A percentile compares a stretch with the other conserved stretches of the same genome.
Conservation (phyloP, 345 rosid species). For the Pseudoturritis turrita region DNA sequence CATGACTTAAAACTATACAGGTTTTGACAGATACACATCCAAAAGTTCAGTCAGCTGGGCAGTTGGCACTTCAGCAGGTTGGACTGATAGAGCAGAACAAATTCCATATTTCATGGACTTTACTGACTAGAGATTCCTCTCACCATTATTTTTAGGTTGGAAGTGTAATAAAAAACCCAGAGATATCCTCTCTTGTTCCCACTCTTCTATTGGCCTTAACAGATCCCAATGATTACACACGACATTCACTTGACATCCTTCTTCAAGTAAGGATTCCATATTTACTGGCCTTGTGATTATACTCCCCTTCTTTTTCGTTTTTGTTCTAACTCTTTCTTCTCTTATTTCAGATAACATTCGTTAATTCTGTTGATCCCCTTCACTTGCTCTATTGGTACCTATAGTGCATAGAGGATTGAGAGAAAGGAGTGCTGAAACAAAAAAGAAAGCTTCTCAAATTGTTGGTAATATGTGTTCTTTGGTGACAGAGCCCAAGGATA, state of each 20-base stretch:
- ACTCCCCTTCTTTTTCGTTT: background rate
- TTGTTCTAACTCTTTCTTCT: slow-evolving; percentile 17
- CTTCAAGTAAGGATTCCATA: slow-evolving; percentile 64
- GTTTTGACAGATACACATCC: slow-evolving; percentile 99
- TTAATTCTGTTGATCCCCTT: slow-evolving; percentile 94
- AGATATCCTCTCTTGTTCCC: slow-evolving; percentile 95
- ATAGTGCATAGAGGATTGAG: slow-evolving; percentile 97
- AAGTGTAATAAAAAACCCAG: slow-evolving; percentile 96
- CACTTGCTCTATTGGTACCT: slow-evolving; percentile 93
- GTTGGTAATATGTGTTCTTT: slow-evolving; percentile 98
- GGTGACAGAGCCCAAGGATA: slow-evolving; percentile 96
- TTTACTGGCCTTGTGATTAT: slow-evolving; percentile 1
- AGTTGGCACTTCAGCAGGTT: slow-evolving; percentile 98
- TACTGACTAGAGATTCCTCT: slow-evolving; percentile 5
- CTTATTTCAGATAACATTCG: slow-evolving; percentile 79
- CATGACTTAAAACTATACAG: slow-evolving; percentile 38
- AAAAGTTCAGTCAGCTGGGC: slow-evolving; percentile 97
- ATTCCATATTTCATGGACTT: background rate
- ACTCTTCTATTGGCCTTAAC: slow-evolving; percentile 90
- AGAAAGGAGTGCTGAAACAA: slow-evolving; percentile 95
- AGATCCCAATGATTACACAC: slow-evolving; percentile 92
- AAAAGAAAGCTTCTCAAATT: slow-evolving; percentile 96
- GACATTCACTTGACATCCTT: slow-evolving; percentile 92
- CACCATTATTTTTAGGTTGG: slow-evolving; percentile 61
- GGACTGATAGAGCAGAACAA: slow-evolving; percentile 6